These are phyloP conservation scores for Cerrena zonata DNA, from an alignment of 1,284 basidiomycete genomes.

Conservation along the genomic window DNA sequence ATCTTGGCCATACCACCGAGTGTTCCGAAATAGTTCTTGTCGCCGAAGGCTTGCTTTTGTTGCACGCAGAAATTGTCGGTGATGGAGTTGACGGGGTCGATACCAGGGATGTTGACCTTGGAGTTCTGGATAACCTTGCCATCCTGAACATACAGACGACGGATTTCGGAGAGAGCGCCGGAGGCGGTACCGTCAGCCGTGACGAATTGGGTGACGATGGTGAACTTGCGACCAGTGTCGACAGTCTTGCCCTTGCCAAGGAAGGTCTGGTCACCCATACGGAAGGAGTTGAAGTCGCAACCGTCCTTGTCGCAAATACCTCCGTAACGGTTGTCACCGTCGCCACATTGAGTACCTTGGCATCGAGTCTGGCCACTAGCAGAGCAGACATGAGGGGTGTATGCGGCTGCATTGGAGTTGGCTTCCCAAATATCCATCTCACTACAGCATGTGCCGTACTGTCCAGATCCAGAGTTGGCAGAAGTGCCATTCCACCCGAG, in stretches of 20 bases:
- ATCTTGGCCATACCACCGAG: conserved; percentile 36
- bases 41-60: conserved; percentile 35
- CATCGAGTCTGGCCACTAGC: conserved; percentile 37
- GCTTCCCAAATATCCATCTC: conserved; percentile 59
- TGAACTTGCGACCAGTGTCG: conserved; percentile 42
- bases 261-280: conserved; percentile 45
- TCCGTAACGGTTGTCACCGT: conserved; percentile 33
- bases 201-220: conserved; percentile 45
- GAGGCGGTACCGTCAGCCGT: conserved; percentile 40
- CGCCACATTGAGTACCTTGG: conserved; percentile 35
- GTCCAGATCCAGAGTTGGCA: conserved; percentile 40
- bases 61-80: conserved; percentile 34
- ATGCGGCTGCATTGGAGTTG: conserved; percentile 42
- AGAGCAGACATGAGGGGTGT: conserved; percentile 44
- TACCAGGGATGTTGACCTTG: conserved; percentile 36
- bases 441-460: conserved; percentile 44
- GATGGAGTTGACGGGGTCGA: conserved; percentile 33
- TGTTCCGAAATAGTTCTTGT: conserved; percentile 30
- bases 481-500: conserved; percentile 37
- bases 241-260: conserved; percentile 41
- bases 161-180: conserved; percentile 45
- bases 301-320: conserved; percentile 47
- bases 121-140: conserved; percentile 48
- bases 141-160: conserved; percentile 49
- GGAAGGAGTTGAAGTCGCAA: conserved; percentile 54